Percentiles rank a stretch among this genome's conserved stretches.
These are phyloP conservation scores for Tremella yokohamensis DNA, from an alignment of 768 basidiomycete genomes.

Conservation along the genomic window DNA sequence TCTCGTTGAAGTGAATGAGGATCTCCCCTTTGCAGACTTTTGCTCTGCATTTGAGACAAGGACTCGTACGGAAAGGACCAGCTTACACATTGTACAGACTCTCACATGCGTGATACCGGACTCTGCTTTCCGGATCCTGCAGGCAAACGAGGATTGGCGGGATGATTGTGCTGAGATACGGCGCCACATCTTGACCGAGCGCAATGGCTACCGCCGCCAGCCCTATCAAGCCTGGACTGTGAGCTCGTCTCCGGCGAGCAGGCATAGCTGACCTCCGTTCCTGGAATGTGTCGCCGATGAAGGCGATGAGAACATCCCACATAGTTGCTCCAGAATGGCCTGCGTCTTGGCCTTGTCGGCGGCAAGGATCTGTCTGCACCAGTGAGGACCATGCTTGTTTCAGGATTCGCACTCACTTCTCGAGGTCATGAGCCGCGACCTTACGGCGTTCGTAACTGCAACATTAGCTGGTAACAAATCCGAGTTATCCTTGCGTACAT, in stretches of 20 bases:
- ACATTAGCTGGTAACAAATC: constrained; percentile 6
- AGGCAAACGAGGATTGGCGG: constrained; percentile 86
- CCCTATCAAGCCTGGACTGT: constrained; percentile 66
- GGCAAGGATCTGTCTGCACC: constrained; percentile 60
- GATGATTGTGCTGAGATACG: constrained; percentile 90
- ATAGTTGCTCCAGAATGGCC: constrained; percentile 87
- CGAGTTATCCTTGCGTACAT: constrained; percentile 20
- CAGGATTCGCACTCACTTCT: constrained; percentile 63
- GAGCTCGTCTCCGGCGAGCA: neutral
- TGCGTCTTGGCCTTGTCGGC: constrained; percentile 75
- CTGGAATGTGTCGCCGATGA: constrained; percentile 81
- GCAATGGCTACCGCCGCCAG: constrained; percentile 97
- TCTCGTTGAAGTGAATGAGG: constrained; percentile 93
- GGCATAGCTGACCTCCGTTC: constrained; percentile 62
- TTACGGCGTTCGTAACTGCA: constrained; percentile 89
- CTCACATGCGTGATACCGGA: constrained; percentile 93
- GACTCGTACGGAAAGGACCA: neutral
- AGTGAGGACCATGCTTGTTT: neutral
- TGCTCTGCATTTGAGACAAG: constrained; percentile 28
- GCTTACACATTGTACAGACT: constrained; percentile 85
- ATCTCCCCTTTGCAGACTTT: constrained; percentile 93
- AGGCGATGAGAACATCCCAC: constrained; percentile 83
- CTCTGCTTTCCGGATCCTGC: constrained; percentile 86
- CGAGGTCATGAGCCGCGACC: constrained; percentile 87
- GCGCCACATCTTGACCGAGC: constrained; percentile 83